These are phyloP conservation scores for Microascus cirrosus DNA, from an alignment of 2,329 filamentous ascomycete genomes.

Conservation along the genomic window DNA sequence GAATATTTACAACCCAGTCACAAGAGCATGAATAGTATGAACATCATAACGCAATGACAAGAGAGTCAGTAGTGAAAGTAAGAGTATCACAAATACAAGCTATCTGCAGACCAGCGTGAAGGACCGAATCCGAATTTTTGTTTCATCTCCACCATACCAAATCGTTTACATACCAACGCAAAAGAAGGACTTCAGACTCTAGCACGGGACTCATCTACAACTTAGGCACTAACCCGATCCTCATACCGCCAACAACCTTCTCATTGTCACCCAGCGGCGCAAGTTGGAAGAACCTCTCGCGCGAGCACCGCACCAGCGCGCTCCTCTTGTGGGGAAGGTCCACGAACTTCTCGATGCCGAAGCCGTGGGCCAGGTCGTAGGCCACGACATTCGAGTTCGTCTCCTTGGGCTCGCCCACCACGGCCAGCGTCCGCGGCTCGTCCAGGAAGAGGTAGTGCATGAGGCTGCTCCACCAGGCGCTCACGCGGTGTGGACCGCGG, in stretches of 20 bases:
- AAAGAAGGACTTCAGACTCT: not conserved
- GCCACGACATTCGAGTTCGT: conserved; percentile 59
- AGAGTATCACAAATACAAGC: not conserved
- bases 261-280: conserved; percentile 45
- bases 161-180: not conserved
- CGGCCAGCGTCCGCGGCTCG: conserved; percentile 42
- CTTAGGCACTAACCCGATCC: conserved; percentile 42
- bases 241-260: conserved; percentile 42
- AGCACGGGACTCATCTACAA: conserved; percentile 18
- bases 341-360: conserved; percentile 61
- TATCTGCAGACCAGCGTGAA: not conserved
- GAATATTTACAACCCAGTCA: too few species aligned
- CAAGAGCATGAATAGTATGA: not conserved
- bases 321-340: conserved; percentile 64
- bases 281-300: conserved; percentile 60
- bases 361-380: conserved; percentile 65
- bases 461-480: conserved; percentile 49
- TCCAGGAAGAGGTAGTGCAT: conserved; percentile 55
- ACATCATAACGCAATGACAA: not conserved
- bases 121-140: not conserved
- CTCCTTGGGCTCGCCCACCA: conserved; percentile 61
- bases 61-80: not conserved
- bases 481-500: conserved; percentile 48
- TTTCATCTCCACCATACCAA: not conserved
- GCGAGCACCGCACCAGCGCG: conserved; percentile 51